These are phyloP conservation scores for Mercurialis annua DNA, from an alignment of 345 rosid species.

Conservation along the genomic window DNA sequence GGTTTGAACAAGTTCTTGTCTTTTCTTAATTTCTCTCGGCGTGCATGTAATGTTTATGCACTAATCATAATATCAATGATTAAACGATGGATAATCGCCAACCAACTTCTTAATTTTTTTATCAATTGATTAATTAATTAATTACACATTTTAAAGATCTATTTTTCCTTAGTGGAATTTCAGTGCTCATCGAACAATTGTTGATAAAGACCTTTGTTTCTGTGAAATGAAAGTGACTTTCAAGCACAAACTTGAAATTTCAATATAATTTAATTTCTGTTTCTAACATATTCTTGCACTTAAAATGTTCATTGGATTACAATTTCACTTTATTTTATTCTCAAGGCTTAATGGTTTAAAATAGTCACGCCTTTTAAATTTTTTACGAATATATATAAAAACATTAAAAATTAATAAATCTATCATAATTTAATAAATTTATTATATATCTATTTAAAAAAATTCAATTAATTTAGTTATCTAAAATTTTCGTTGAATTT, in stretches of 20 bases:
- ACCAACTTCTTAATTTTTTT: neutral
- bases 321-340: no score
- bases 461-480: no score
- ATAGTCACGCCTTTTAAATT: no score
- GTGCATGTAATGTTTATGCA: neutral
- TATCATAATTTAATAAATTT: no score
- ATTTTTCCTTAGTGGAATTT: conserved; percentile 19
- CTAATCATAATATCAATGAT: conserved; percentile 7
- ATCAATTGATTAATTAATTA: neutral
- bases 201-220: conserved; percentile 8
- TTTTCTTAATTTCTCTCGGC: neutral
- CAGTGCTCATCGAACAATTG: conserved; percentile 1
- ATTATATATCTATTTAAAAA: no score
- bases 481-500: no score
- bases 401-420: no score
- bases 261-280: no score
- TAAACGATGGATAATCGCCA: conserved; percentile 3
- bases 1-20: conserved; percentile 16
- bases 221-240: no score
- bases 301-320: neutral
- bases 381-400: no score
- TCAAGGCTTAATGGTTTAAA: no score
- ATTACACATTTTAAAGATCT: neutral
- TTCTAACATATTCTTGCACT: neutral
- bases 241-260: no score